Conservation (phyloP, 2,329 filamentous ascomycete species). For the Fusarium sp. region DNA sequence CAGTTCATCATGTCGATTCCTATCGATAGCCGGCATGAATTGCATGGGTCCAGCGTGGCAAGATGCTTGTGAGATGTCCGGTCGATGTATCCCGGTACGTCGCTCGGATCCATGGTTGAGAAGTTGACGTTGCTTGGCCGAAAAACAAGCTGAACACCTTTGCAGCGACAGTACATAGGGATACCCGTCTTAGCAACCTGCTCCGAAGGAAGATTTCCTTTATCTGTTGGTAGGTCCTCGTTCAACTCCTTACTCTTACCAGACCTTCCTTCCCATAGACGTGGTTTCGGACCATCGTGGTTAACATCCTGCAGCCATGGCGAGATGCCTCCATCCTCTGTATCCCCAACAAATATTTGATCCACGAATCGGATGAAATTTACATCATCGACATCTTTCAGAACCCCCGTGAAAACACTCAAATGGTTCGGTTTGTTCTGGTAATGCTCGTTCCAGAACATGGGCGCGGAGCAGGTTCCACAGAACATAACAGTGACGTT, state of each 20-base stretch:
- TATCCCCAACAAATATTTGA: conserved; percentile 62
- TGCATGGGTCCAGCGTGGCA: conserved; percentile 57
- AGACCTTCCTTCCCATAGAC: conserved; percentile 44
- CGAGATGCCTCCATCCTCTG: conserved; percentile 63
- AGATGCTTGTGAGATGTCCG: conserved; percentile 55
- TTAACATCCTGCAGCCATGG: conserved; percentile 57
- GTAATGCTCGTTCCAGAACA: conserved; percentile 54
- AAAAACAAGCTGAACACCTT: conserved; percentile 57
- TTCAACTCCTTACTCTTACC: conserved; percentile 46
- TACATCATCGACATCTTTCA: conserved; percentile 46
- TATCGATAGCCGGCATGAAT: conserved; percentile 58
- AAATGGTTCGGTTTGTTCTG: conserved; percentile 16
- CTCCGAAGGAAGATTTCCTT: conserved; percentile 25
- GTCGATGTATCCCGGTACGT: conserved; percentile 58
- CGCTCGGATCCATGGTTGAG: conserved; percentile 18
- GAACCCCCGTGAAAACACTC: conserved; percentile 53
- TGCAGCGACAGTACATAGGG: conserved; percentile 59
- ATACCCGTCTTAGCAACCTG: conserved; percentile 41
- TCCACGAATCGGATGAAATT: conserved; percentile 49
- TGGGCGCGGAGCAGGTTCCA: conserved; percentile 54
- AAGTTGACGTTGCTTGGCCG: conserved; percentile 48
- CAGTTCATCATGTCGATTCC: conserved; percentile 59
- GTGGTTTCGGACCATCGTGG: conserved; percentile 40
- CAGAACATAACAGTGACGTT: conserved; percentile 55
- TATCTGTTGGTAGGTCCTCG: conserved; percentile 45